phyloP scores from a whole-genome alignment of 345 rosid species.

The Triadica sebifera region DNA sequence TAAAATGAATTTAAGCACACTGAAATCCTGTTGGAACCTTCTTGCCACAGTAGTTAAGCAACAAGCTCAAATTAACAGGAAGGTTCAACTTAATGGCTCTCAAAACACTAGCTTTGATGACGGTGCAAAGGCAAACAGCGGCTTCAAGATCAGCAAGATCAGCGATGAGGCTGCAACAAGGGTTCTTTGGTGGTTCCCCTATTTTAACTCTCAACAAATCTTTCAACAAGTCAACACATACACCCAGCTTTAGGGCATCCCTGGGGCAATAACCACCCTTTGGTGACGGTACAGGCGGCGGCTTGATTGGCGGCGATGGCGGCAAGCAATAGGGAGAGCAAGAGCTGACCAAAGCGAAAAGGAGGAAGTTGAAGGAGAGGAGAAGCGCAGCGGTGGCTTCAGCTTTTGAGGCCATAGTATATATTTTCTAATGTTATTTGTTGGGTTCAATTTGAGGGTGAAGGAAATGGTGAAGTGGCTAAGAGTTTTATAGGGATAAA shows the following conservation, averaged over 20 bases:
- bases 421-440: not conserved
- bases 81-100: constrained; percentile 46
- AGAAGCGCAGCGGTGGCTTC: constrained; percentile 16
- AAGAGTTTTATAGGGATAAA: too few relatives aligned
- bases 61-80: constrained; percentile 52
- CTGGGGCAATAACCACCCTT: constrained; percentile 16
- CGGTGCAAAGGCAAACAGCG: constrained; percentile 65
- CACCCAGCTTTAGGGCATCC: constrained; percentile 53
- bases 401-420: constrained; percentile 26
- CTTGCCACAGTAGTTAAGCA: constrained; percentile 55
- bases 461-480: not conserved
- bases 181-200: constrained; percentile 39
- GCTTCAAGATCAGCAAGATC: constrained; percentile 61
- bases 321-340: constrained; percentile 6
- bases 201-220: constrained; percentile 30
- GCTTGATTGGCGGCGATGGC: constrained; percentile 8
- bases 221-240: constrained; percentile 42
- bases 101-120: constrained; percentile 48
- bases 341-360: constrained; percentile 27
- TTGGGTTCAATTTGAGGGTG: not conserved
- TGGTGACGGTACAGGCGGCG: constrained; percentile 2
- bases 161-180: constrained; percentile 53
- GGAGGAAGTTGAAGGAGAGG: constrained; percentile 22
- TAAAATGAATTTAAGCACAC: constrained; percentile 6
- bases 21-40: constrained; percentile 34